A percentile compares a stretch with the other conserved stretches of the same genome.
These are phyloP conservation scores for Eragrostis curvula DNA, from an alignment of 176 grass and related monocot species.

Conservation along the genomic window DNA sequence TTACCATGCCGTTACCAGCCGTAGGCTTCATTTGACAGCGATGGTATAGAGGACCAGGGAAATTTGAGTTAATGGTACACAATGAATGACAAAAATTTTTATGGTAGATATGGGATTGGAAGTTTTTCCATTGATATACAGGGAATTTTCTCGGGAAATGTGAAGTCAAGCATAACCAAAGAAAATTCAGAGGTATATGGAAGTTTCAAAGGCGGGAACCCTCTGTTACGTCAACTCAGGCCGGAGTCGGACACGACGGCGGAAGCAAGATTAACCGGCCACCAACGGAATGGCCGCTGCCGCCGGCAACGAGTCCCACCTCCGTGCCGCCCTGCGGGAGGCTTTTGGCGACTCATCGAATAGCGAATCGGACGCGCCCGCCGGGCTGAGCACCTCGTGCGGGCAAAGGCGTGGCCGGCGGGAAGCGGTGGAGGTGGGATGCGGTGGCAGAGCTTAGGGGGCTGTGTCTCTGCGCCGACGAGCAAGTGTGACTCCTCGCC, in stretches of 20 bases:
- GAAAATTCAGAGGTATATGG: background rate
- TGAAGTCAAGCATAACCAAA: background rate
- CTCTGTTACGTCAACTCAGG: rapidly evolving
- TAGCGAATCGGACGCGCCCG: constrained; percentile 22
- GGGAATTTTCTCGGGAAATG: too few relatives aligned
- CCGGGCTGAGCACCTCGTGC: too few relatives aligned
- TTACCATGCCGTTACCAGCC: too few relatives aligned
- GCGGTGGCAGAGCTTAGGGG: constrained; percentile 46
- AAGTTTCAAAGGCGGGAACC: background rate
- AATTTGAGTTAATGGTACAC: too few relatives aligned
- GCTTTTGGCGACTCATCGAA: constrained; percentile 65
- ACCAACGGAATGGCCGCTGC: background rate
- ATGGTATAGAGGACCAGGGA: too few relatives aligned
- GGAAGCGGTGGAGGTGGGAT: constrained; percentile 44
- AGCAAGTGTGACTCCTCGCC: constrained; percentile 53
- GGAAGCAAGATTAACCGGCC: background rate
- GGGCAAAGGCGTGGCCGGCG: background rate
- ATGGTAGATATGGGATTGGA: too few relatives aligned
- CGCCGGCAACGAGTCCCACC: constrained; percentile 3
- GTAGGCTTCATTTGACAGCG: too few relatives aligned
- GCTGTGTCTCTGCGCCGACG: constrained; percentile 58
- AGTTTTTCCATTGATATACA: too few relatives aligned
- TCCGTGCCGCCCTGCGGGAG: constrained; percentile 42
- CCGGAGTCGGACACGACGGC: background rate
- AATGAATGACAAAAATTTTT: too few relatives aligned